phyloP scores from a whole-genome alignment of 106 monocot species.

The Iris macrosiphon region DNA sequence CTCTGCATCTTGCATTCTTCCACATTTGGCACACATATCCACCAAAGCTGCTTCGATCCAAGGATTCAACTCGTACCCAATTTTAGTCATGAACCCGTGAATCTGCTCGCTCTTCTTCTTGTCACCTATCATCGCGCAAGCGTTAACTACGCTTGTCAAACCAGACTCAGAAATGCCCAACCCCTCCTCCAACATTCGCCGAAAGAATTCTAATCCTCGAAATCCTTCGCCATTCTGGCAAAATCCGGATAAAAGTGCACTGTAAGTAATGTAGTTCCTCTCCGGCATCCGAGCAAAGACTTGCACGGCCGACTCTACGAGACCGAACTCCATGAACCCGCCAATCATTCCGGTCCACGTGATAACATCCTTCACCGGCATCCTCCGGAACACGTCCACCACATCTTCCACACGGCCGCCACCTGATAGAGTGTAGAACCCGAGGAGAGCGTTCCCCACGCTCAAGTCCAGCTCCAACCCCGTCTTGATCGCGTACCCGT shows the following conservation, averaged over 20 bases:
- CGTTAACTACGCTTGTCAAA: conserved; percentile 38
- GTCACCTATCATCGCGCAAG: conserved; percentile 40
- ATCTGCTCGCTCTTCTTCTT: conserved; percentile 50
- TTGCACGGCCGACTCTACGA: conserved; percentile 47
- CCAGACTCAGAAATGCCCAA: conserved; percentile 62
- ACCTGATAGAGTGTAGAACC: conserved; percentile 61
- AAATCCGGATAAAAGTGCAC: conserved; percentile 71
- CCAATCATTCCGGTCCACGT: conserved; percentile 72
- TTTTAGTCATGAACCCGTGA: conserved; percentile 67
- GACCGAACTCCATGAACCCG: conserved; percentile 70
- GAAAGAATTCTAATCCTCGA: conserved; percentile 47
- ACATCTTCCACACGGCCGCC: conserved; percentile 34
- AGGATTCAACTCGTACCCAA: conserved; percentile 34
- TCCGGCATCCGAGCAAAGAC: conserved; percentile 56
- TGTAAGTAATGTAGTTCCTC: conserved; percentile 62
- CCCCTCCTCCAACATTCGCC: conserved; percentile 36
- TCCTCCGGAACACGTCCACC: conserved; percentile 43
- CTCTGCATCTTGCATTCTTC: conserved; percentile 47
- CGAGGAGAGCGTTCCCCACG: conserved; percentile 69
- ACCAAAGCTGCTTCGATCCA: conserved; percentile 66
- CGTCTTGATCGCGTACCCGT: conserved; percentile 65
- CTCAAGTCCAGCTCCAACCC: conserved; percentile 69
- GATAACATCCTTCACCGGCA: conserved; percentile 64
- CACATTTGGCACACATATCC: conserved; percentile 75
- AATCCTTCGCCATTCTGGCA: conserved; percentile 51